phyloP scores from a whole-genome alignment of 768 basidiomycete genomes.

The Suillus subaureus region DNA sequence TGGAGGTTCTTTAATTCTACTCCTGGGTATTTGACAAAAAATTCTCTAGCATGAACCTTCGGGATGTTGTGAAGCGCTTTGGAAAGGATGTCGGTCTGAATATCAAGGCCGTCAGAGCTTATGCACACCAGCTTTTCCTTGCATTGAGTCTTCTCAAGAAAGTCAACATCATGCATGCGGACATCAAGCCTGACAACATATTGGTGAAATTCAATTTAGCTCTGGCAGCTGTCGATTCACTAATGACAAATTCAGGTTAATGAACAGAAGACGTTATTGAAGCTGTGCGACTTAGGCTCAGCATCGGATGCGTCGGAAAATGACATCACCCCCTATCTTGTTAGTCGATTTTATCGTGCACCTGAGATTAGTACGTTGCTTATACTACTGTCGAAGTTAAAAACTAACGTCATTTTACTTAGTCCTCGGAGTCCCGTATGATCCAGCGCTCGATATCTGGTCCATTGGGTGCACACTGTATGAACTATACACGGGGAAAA shows the following conservation, averaged over 20 bases:
- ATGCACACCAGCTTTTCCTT: slow-evolving; percentile 94
- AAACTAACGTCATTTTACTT: slow-evolving; percentile 20
- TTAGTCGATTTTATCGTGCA: slow-evolving; percentile 95
- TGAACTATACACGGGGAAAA: slow-evolving; percentile 94
- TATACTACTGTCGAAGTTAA: slow-evolving; percentile 10
- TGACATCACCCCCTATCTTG: slow-evolving; percentile 97
- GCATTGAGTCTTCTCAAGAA: slow-evolving; percentile 84
- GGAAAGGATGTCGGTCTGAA: slow-evolving; percentile 98
- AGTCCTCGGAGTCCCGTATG: slow-evolving; percentile 97
- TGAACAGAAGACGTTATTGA: slow-evolving; percentile 89
- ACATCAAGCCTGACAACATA: slow-evolving; percentile 99
- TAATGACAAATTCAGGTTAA: slow-evolving; percentile 65
- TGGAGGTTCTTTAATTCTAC: slow-evolving; percentile 20
- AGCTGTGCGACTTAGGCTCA: slow-evolving; percentile 96
- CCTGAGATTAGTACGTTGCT: slow-evolving; percentile 90
- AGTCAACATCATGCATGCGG: slow-evolving; percentile 94
- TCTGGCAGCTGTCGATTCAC: slow-evolving; percentile 19
- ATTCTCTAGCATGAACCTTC: slow-evolving; percentile 85
- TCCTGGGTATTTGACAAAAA: slow-evolving; percentile 14
- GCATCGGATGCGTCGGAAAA: slow-evolving; percentile 94
- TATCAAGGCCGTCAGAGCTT: slow-evolving; percentile 97
- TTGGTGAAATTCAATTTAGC: slow-evolving; percentile 55
- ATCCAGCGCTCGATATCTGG: slow-evolving; percentile 93
- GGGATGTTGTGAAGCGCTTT: slow-evolving; percentile 96
- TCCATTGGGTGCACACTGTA: slow-evolving; percentile 98